A percentile compares a stretch with the other conserved stretches of the same genome.
These are phyloP conservation scores for Ceratobasidium theobromae DNA, from an alignment of 1,284 basidiomycete genomes.

Conservation along the genomic window DNA sequence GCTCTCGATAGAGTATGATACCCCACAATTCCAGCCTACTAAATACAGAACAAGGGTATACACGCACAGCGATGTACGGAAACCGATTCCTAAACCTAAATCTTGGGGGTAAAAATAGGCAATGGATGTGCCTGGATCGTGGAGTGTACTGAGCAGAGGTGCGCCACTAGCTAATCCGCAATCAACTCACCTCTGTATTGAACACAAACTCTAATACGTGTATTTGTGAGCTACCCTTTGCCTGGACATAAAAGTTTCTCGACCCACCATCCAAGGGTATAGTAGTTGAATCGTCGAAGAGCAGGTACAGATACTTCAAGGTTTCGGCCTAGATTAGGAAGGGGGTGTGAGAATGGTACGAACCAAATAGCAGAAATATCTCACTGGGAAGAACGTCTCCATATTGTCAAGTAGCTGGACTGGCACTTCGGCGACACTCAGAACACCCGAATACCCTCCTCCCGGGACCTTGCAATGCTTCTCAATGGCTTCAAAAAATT, in stretches of 20 bases:
- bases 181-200: conserved; percentile 77
- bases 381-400: conserved; percentile 91
- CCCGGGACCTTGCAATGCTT: conserved; percentile 70
- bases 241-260: not conserved
- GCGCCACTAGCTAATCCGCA: not conserved
- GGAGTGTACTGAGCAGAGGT: too few relatives aligned
- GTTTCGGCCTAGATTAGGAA: conserved; percentile 70
- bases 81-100: not conserved
- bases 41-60: too few relatives aligned
- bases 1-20: too few relatives aligned
- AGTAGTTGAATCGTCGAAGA: conserved; percentile 75
- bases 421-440: conserved; percentile 78
- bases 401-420: conserved; percentile 80
- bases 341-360: not conserved
- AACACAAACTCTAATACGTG: conserved; percentile 74
- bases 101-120: conserved; percentile 59
- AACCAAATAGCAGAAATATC: conserved; percentile 37
- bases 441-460: conserved; percentile 84
- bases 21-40: not conserved
- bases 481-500: conserved; percentile 88
- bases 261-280: conserved; percentile 71
- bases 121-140: conserved; percentile 61
- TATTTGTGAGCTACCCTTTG: not conserved
- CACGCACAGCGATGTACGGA: not conserved
- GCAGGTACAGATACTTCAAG: conserved; percentile 89